Percentiles rank a stretch among this genome's conserved stretches.
Conservation (phyloP, 495 filamentous ascomycete species). For the Glarea lozoyensis region DNA sequence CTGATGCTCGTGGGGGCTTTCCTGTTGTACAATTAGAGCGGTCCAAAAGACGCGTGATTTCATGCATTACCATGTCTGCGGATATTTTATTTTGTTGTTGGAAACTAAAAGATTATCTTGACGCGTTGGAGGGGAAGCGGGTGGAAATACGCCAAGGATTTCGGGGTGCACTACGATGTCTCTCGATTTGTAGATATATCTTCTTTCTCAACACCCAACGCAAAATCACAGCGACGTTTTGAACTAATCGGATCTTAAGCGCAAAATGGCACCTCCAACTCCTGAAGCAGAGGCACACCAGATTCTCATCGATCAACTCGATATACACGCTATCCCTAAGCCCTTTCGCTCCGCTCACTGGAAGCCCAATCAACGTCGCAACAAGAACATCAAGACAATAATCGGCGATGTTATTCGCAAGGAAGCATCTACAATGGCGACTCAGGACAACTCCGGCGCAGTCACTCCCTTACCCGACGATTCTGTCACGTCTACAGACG, state of each 20-base stretch:
- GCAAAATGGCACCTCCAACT: conserved; percentile 15
- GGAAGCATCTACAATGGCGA: conserved; percentile 69
- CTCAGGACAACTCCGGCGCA: conserved; percentile 72
- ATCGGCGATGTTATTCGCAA: conserved; percentile 82
- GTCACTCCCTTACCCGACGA: conserved; percentile 56
- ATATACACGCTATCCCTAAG: conserved; percentile 72
- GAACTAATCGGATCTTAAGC: background rate
- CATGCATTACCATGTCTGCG: conserved; percentile 9
- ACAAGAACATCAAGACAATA: conserved; percentile 97
- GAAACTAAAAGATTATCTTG: conserved; percentile 5
- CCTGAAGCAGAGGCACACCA: conserved; percentile 28
- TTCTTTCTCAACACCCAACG: conserved; percentile 2
- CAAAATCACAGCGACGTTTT: background rate
- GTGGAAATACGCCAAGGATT: conserved; percentile 1
- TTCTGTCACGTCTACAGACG: conserved; percentile 44
- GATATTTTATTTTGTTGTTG: background rate
- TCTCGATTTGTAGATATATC: conserved; percentile 5
- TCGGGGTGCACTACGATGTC: background rate
- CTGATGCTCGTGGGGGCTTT: conserved; percentile 96
- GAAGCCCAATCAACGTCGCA: conserved; percentile 87
- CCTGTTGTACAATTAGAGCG: conserved; percentile 38
- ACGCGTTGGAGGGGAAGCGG: conserved; percentile 10
- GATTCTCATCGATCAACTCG: conserved; percentile 70
- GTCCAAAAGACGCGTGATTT: background rate
- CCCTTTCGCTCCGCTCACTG: conserved; percentile 82